Evolutionary conservation across 2,329 filamentous ascomycete genomes (phyloP), one percentile per base, ranked within the genome.

Genomic region (Talaromyces piceae): DNA sequence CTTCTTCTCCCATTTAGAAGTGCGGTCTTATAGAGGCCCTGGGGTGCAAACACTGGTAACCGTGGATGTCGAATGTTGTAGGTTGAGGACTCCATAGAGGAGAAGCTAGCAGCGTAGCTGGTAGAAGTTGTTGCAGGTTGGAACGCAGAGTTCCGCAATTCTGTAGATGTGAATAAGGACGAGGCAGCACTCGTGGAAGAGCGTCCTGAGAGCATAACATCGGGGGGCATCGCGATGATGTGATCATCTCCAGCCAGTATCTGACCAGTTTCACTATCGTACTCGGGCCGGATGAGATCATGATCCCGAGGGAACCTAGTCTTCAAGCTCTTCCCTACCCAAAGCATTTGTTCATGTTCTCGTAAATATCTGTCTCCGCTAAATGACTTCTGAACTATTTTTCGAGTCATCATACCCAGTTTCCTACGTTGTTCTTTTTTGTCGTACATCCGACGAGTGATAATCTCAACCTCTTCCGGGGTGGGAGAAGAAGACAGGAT

Each of bases 321-420:
- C 49, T 66, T 69, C 8, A 59, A 57, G 3, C 63, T 61, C 56
- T 72, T 72, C 47, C 68, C 68, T 31, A 72, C 66, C 77, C 77
- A 80, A 52, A 79, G 74, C 75, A 77, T 79, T 58, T 83, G 80
- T 60, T 82, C 80, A 61, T 82, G 79, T 61, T 82, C 80, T 31
- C 81, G 75, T 22, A 82, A 72, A 59, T 82, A 83, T 0, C 79
- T 72, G 41, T 81, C 77, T 2, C 79, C 78, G 46, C 76, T 75
- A 63, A 83, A 83, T 11, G 74, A 78, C 56, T 79, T 79, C 50
- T 80, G 76, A 3, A 83, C 80, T 41, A 81, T 81, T 39, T 71
- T 70, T 20, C 80, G 74, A 1, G 76, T 77, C 66, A 76, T 76
- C 73, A 83, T 79, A 41, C 80, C 80, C 2, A 83, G 68, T 54